These are phyloP conservation scores for Chloris gayana DNA, from an alignment of 176 grass and related monocot species.

Conservation along the genomic window DNA sequence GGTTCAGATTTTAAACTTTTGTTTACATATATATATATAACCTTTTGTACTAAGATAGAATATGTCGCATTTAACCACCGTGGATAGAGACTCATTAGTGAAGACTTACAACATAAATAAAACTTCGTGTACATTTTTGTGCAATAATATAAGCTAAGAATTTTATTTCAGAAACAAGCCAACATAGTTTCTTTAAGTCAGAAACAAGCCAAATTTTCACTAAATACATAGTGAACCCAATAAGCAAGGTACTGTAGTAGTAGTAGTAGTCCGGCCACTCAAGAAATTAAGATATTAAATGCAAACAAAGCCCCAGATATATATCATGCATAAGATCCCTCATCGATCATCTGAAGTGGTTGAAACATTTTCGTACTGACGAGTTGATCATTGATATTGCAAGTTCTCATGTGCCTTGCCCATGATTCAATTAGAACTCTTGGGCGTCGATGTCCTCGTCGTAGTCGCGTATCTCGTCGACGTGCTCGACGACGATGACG, in stretches of 20 bases:
- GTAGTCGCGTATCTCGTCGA: constrained; percentile 38
- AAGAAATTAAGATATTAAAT: neutral
- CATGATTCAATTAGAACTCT: constrained; percentile 9
- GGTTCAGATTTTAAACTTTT: neutral
- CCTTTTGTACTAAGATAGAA: too few relatives aligned
- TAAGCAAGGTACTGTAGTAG: neutral
- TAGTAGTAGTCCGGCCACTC: neutral
- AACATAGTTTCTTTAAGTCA: too few relatives aligned
- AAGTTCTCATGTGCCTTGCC: neutral
- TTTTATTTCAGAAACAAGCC: too few relatives aligned
- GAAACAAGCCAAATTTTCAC: too few relatives aligned
- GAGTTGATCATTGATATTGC: neutral
- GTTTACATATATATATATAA: too few relatives aligned
- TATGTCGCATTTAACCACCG: too few relatives aligned
- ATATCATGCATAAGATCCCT: neutral
- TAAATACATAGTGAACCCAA: neutral
- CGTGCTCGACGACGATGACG: constrained; percentile 59
- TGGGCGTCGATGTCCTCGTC: constrained; percentile 2
- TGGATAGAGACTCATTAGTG: too few relatives aligned
- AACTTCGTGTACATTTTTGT: too few relatives aligned
- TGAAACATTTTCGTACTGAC: neutral
- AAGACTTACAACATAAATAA: too few relatives aligned
- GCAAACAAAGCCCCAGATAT: neutral
- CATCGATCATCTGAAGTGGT: neutral
- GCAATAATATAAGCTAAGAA: too few relatives aligned